Evolutionary conservation across 495 filamentous ascomycete genomes (phyloP).

Genomic region (Xylaria flabelliformis): DNA sequence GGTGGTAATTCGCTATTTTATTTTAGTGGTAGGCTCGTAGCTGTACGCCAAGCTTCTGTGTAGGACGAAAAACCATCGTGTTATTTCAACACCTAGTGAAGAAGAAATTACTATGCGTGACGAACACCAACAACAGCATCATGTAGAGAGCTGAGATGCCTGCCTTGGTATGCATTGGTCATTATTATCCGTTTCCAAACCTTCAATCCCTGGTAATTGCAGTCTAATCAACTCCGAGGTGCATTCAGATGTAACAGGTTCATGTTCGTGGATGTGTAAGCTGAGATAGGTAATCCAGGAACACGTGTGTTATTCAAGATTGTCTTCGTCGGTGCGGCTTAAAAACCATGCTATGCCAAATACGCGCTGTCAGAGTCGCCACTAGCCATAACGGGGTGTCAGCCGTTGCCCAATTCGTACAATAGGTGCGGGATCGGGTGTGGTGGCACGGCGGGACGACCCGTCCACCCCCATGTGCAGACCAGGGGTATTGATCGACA

Average conservation of each 20-base stretch:
- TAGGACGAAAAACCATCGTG: neutral
- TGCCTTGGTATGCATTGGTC: neutral
- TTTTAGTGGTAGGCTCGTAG: neutral
- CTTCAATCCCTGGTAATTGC: neutral
- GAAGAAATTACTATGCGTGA: neutral
- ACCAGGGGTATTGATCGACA: neutral
- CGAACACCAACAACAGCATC: neutral
- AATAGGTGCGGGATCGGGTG: neutral
- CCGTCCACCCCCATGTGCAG: neutral
- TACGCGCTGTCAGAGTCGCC: neutral
- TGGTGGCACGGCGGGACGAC: constrained; percentile 1
- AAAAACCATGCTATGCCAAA: constrained; percentile 2
- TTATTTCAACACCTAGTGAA: neutral
- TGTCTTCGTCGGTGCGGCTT: neutral
- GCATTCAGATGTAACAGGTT: neutral
- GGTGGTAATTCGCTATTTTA: neutral
- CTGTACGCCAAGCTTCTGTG: neutral
- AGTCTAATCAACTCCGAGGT: neutral
- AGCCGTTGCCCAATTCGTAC: neutral
- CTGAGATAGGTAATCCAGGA: neutral
- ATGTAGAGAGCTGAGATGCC: neutral
- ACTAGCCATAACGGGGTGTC: neutral
- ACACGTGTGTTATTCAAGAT: neutral
- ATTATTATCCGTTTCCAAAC: neutral
- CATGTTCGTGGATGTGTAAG: neutral